Evolutionary conservation across 2,329 filamentous ascomycete genomes (phyloP), one percentile per base, ranked within the genome.

Genomic region (Dissoconium aciculare): DNA sequence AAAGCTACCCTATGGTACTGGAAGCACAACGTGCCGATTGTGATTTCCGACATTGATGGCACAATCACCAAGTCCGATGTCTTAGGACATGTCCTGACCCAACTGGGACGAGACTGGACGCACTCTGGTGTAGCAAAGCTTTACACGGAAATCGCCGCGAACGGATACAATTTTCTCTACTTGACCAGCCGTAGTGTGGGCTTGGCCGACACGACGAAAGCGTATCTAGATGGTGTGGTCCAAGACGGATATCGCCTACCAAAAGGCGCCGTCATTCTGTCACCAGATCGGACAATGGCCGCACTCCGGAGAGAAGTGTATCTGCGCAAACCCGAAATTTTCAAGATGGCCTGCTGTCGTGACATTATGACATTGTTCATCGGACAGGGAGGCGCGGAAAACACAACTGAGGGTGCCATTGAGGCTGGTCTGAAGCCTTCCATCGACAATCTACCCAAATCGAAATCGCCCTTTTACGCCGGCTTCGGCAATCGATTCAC

Each of bases 141-240:
- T 5, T 98, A 95, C 58, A 89, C 80, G 28, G 91, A 98, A 45
- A 98, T 98, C 44, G 74, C 76, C 1, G 75, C 78, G 46, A 98
- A 98, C 49, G 89, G 89, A 5, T 98, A 95, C 65, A 95, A 98
- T 55, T 91, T 98, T 51, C 84, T 98, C 70, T 98, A 98, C 53
- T 68, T 98, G 27, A 98, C 89, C 0, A 91, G 81, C 52, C 76
- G 89, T 30, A 89, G 82, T 10, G 85, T 95, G 27, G 91, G 89
- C 0, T 85, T 91, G 56, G 81, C 89, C 11, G 89, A 98, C 55
- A 84, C 66, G 0, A 98, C 89, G 1, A 67, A 89, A 35, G 71
- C 82, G 0, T 98, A 98, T 53, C 66, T 98, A 3, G 78, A 85
- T 36, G 84, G 85, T 15, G 83, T 98, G 13, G 65, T 74, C 5